Evolutionary conservation across 441 rosid genomes (phyloP), one percentile per base, ranked within the genome.

Genomic region (Theobroma grandiflorum): DNA sequence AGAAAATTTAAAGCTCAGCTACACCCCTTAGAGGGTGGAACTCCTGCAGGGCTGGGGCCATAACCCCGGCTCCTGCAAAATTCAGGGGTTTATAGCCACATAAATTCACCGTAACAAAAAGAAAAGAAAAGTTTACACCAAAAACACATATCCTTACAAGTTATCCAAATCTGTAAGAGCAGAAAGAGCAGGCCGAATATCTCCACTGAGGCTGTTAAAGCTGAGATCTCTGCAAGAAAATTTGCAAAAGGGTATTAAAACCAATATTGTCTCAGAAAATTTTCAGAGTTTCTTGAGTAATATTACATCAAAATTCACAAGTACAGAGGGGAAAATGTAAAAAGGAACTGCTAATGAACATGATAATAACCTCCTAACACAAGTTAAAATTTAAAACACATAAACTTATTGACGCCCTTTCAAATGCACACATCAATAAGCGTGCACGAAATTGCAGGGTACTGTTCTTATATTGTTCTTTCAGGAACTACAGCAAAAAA

Each of bases 181-280:
- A 2, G 26, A 0, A 80, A 70, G 82, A 76, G 3, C 12, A 37
- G 0, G 11, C 5, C 90, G 91, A 79, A 93, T 81, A 72, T n/a
- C 82, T 64, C 93, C 97, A 52, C 74, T 87, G 43, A 92, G 79
- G 79, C 85, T 86, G 82, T 92, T 92, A 79, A 92, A 92, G 86
- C 96, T 87, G 79, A 92, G 82, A 75, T 92, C 96, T 57, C 96
- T 92, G 87, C 74, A 74, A 26, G 64, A 77, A 5, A n/a, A 84
- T 58, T 47, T 20, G 75, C 26, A 52, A 70, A 2, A 35, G 8
- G 18, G 52, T 4, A 55, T 18, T 7, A 6, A 69, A 67, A 4
- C 59, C 59, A 18, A 55, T 55, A 6, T n/a, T 55, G 26, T n/a
- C 9, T 18, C 59, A 55, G 22, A 55, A 52, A 55, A 7, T 10